Evolutionary conservation across 2,329 filamentous ascomycete species (phyloP).

Genomic region (Diaporthe velutina): DNA sequence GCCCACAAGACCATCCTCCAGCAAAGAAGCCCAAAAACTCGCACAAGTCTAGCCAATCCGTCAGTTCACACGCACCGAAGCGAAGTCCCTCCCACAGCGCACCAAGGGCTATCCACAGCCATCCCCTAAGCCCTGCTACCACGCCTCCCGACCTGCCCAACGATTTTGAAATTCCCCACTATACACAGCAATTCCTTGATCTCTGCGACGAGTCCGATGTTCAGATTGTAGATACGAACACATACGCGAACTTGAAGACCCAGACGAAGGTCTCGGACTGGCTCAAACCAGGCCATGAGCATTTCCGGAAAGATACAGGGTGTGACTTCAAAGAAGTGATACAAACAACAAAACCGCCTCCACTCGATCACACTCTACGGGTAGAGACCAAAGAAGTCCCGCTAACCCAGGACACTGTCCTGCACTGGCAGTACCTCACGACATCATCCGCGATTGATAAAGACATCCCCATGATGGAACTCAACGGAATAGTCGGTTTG

Average conservation of each 20-base stretch:
- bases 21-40: constrained; percentile 85
- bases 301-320: constrained; percentile 76
- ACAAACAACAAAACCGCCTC: constrained; percentile 50
- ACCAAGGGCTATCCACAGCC: constrained; percentile 67
- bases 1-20: constrained; percentile 65
- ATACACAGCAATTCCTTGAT: constrained; percentile 81
- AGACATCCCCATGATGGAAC: constrained; percentile 72
- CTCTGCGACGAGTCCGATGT: constrained; percentile 76
- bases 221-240: constrained; percentile 77
- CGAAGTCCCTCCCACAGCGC: constrained; percentile 76
- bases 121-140: constrained; percentile 82
- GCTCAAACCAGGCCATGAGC: constrained; percentile 77
- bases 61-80: constrained; percentile 76
- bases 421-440: constrained; percentile 78
- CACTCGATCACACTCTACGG: constrained; percentile 58
- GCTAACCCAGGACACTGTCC: constrained; percentile 62
- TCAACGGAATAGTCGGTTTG: constrained; percentile 83
- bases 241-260: constrained; percentile 81
- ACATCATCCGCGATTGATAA: constrained; percentile 66
- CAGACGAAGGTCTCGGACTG: constrained; percentile 82
- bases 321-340: constrained; percentile 79
- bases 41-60: constrained; percentile 83
- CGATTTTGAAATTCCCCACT: constrained; percentile 75
- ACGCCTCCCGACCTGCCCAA: constrained; percentile 76
- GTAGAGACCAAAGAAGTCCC: constrained; percentile 66